Evolutionary conservation across 805 yeast genomes (phyloP), one percentile per base, ranked within the genome.

Genomic region (Brettanomyces bruxellensis): DNA sequence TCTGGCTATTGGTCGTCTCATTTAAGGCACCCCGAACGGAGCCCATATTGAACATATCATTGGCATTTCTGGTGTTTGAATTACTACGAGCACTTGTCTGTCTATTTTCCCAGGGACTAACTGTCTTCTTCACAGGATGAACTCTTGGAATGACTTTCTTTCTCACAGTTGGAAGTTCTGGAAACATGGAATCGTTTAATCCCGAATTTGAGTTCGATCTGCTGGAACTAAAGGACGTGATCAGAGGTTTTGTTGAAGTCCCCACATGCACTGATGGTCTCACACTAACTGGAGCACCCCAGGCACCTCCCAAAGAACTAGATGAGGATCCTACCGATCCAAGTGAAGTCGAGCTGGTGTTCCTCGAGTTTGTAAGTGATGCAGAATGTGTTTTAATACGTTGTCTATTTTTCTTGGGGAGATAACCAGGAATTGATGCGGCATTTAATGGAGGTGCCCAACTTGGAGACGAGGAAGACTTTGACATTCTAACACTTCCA

Each of bases 81-180:
- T 40, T 34, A 6, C 47, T 5, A 5, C 41, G 30, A 3, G 50
- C 45, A 35, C 47, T 45, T 12, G 35, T 25, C 3, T 45, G 22
- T 38, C 41, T 24, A 14, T 35, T 41, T 24, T 25, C 22, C 73
- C 73, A 69, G 9, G 53, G 54, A 4, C 66, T 65, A 18, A 54
- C 24, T 6, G 57, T 44, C n/a, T 46, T 50, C 37, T 49, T 49
- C 2, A 71, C 61, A 6, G 81, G 78, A 42, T 78, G 79, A 4
- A 83, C 86, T 38, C 84, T 70, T 2, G 89, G 86, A 14, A 50
- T 41, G 45, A 76, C 69, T 43, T 62, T 56, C 56, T 72, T 75
- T 54, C 70, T 66, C 49, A 60, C 59, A 38, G 73, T 66, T 40
- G 75, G 23, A 9, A 25, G 44, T 2, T 56, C 47, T 3, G 71